Base-by-base conservation (phyloP, 306 rosid species). In the Phaseolus lunatus region DNA sequence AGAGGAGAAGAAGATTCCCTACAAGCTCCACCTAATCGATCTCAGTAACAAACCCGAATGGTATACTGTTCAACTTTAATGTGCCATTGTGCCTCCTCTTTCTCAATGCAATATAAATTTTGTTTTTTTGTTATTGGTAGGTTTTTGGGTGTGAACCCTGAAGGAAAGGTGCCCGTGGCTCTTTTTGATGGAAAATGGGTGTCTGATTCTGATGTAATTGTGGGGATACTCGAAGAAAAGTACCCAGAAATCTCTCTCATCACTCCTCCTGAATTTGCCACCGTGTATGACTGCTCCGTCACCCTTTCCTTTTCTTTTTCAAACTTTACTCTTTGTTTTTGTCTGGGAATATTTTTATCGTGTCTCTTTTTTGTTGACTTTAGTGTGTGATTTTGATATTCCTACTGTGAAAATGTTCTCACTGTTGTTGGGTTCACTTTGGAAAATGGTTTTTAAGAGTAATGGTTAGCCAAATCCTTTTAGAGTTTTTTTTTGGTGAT, bases 141-240 rank as follows among this genome's bases (percentile, higher is more conserved):
- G 98, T 88, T 90, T 76, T 73, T 87, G 86, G 86, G 79, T 1
- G 97, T 84, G 77, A 90, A 84, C 56, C 97, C 94, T 2, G 97
- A 82, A 81, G 97, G 99, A 53, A 92, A 90, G 83, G 99, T 95
- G 37, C 99, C 99, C 0, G 96, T 86, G 50, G 50, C 71, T 74
- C 87, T 90, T 85, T 18, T 88, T 67, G 99, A 88, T 75, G 96
- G 49, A 29, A 91, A 90, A 83, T 95, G 99, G 99, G 86, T 89
- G 2, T 0, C 97, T 80, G 99, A 95, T 69, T 95, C 99, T 13
- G 97, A 95, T 80, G 94, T 91, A 27, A 82, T 95, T 75, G 97
- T 88, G 52, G 92, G 85, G 16, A 73, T 84, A 26, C 85, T 95
- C 1, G 93, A 95, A 84, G 91, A 90, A 8, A 88, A 91, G 61